A percentile compares a stretch with the other conserved stretches of the same genome.
These are phyloP conservation scores for Aspergillus phoenicis DNA, from an alignment of 2,329 filamentous ascomycete species.

Conservation along the genomic window DNA sequence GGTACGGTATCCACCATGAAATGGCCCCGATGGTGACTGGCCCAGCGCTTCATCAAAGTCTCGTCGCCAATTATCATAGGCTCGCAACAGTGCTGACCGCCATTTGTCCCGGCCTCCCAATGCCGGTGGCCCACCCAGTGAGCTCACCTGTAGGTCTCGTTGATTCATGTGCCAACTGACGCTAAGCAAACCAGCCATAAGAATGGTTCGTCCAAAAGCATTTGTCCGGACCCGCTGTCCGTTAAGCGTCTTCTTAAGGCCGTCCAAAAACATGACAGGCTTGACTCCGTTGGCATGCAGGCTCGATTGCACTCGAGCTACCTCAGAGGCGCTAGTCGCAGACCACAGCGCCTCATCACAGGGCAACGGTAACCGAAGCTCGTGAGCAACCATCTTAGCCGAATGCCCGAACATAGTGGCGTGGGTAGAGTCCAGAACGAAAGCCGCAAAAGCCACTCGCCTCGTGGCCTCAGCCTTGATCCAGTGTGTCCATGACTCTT, in stretches of 20 bases:
- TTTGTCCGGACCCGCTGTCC: constrained; percentile 87
- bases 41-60: constrained; percentile 84
- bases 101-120: constrained; percentile 89
- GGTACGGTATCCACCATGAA: constrained; percentile 25
- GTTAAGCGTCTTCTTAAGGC: constrained; percentile 84
- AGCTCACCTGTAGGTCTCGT: constrained; percentile 87
- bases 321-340: constrained; percentile 83
- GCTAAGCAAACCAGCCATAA: constrained; percentile 91
- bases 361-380: constrained; percentile 86
- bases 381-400: constrained; percentile 94
- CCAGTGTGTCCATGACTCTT: constrained; percentile 96
- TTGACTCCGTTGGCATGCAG: constrained; percentile 80
- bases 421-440: constrained; percentile 93
- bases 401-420: constrained; percentile 98
- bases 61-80: constrained; percentile 90
- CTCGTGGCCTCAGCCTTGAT: constrained; percentile 90
- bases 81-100: constrained; percentile 79
- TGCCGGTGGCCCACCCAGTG: constrained; percentile 75
- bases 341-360: constrained; percentile 94
- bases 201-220: constrained; percentile 85
- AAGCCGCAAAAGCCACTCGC: constrained; percentile 88
- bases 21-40: constrained; percentile 42
- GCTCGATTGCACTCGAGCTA: constrained; percentile 78
- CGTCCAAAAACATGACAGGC: constrained; percentile 84
- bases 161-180: constrained; percentile 99